phyloP scores from a whole-genome alignment of 176 grass and related monocot genomes.

The Saccharum spontaneum region DNA sequence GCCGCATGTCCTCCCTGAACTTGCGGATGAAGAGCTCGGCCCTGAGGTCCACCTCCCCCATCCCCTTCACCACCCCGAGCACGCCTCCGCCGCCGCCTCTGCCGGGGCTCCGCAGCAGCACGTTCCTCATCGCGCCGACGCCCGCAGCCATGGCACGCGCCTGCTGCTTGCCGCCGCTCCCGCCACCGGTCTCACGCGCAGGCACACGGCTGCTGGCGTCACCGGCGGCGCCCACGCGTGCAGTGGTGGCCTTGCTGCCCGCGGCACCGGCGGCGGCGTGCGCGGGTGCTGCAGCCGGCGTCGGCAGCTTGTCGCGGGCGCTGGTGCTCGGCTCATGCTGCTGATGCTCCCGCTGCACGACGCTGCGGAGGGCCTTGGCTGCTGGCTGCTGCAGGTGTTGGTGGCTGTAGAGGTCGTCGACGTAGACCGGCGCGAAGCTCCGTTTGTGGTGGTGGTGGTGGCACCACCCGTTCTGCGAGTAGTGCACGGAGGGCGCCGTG shows the following conservation, averaged over 20 bases:
- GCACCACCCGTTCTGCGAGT: neutral
- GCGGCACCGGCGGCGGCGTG: neutral
- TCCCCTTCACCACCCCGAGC: conserved; percentile 36
- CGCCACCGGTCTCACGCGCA: neutral
- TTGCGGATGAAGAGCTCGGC: conserved; percentile 77
- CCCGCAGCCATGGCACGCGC: neutral
- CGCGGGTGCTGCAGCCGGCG: neutral
- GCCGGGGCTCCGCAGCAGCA: conserved; percentile 35
- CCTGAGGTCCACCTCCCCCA: conserved; percentile 64
- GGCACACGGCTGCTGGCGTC: too few species aligned
- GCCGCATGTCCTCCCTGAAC: conserved; percentile 87
- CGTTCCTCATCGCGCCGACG: conserved; percentile 10
- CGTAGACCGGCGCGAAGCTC: conserved; percentile 48
- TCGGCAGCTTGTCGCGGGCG: neutral
- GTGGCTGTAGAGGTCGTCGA: conserved; percentile 64
- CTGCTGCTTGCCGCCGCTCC: neutral
- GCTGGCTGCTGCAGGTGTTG: neutral
- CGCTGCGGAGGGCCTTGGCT: neutral
- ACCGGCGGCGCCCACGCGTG: neutral
- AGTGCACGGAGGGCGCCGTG: neutral
- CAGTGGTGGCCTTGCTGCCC: neutral
- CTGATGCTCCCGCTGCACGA: neutral
- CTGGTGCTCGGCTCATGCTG: neutral
- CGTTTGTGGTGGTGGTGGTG: neutral
- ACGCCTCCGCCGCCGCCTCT: neutral